Conservation (phyloP, 2,329 filamentous ascomycete species). For the Beauveria sp. region DNA sequence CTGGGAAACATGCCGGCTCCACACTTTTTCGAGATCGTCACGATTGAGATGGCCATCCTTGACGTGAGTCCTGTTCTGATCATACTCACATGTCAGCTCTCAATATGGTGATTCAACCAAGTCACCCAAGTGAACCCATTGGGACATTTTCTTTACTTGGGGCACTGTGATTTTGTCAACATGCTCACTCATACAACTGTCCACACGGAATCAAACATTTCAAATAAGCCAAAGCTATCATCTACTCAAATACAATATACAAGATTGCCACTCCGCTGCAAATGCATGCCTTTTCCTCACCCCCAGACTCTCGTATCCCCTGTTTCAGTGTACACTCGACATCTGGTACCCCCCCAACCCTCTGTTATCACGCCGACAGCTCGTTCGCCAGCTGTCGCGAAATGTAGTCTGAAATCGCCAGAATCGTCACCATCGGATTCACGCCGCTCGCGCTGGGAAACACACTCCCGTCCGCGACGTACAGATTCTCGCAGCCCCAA, state of each 20-base stretch:
- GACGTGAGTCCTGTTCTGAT: no score
- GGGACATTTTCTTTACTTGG: no score
- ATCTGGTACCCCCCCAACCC: no score
- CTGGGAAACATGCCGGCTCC: no score
- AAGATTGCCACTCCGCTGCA: background rate
- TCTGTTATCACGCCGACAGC: conserved; percentile 11
- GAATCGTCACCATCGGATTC: conserved; percentile 73
- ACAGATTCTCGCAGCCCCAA: conserved; percentile 59
- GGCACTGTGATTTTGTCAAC: background rate
- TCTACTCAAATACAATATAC: background rate
- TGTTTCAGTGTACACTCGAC: background rate
- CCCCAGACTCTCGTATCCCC: no score
- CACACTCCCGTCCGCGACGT: conserved; percentile 66
- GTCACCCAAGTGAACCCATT: no score
- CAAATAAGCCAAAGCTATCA: background rate
- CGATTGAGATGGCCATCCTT: no score
- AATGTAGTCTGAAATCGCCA: conserved; percentile 63
- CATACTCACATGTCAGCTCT: no score
- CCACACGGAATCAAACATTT: background rate
- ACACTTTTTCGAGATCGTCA: no score
- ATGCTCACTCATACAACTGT: background rate
- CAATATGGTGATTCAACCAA: background rate
- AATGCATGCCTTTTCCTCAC: background rate
- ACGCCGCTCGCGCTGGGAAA: conserved; percentile 72
- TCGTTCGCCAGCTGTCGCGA: conserved; percentile 48